Evolutionary conservation across 768 basidiomycete genomes (phyloP).

Genomic region (Myochromella boudieri): DNA sequence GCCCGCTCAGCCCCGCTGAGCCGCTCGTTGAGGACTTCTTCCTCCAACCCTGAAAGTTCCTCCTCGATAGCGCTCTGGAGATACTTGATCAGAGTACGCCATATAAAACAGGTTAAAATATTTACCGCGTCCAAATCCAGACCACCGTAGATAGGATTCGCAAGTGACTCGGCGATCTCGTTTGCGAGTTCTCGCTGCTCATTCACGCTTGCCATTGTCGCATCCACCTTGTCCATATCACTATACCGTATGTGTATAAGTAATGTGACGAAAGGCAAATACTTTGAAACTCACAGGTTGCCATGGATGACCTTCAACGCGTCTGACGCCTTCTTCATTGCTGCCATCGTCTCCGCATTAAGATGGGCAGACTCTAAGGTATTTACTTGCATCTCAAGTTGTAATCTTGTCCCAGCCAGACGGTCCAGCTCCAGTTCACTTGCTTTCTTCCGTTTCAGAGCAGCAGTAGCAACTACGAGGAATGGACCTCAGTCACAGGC

Average conservation of each 20-base stretch:
- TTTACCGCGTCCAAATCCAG: conserved; percentile 72
- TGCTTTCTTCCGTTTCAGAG: conserved; percentile 91
- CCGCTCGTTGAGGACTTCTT: conserved; percentile 83
- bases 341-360: conserved; percentile 95
- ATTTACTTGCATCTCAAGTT: conserved; percentile 95
- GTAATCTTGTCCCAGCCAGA: conserved; percentile 80
- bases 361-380: conserved; percentile 97
- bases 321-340: conserved; percentile 93
- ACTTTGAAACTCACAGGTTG: conserved; percentile 64
- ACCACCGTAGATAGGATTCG: conserved; percentile 61
- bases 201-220: conserved; percentile 81
- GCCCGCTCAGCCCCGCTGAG: conserved; percentile 86
- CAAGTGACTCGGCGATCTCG: conserved; percentile 89
- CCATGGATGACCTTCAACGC: conserved; percentile 90
- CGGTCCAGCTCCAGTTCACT: conserved; percentile 85
- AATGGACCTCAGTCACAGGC: conserved; percentile 5
- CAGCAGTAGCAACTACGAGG: conserved; percentile 75
- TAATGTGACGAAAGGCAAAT: not conserved
- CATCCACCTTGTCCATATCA: conserved; percentile 88
- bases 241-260: conserved; percentile 27
- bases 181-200: conserved; percentile 92
- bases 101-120: conserved; percentile 3
- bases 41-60: conserved; percentile 86
- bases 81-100: conserved; percentile 8
- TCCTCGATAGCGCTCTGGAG: conserved; percentile 71